These are phyloP conservation scores for Apiospora phragmitis DNA, from an alignment of 2,329 filamentous ascomycete species.

Conservation along the genomic window DNA sequence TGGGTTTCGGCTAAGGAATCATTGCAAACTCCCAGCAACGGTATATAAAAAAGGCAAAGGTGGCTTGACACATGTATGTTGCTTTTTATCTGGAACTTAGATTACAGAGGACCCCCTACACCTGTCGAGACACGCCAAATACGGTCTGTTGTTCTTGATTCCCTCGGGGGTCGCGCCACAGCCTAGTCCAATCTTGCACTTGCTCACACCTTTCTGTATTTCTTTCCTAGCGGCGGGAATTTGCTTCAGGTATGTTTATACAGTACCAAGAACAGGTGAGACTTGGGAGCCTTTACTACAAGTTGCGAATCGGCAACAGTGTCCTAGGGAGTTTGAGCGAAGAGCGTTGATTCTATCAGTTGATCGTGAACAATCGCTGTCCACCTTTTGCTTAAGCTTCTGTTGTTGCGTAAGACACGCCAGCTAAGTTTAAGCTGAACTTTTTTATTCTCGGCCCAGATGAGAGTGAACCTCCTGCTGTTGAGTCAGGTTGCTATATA, in stretches of 20 bases:
- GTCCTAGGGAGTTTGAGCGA: constrained; percentile 17
- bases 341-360: constrained; percentile 17
- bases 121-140: too few species aligned
- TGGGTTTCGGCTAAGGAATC: too few species aligned
- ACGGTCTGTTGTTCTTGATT: constrained; percentile 27
- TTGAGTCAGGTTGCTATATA: constrained; percentile 37
- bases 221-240: constrained; percentile 32
- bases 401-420: constrained; percentile 51
- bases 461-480: constrained; percentile 37
- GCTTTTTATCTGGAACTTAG: too few species aligned
- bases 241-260: constrained; percentile 30
- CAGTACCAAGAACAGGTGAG: constrained; percentile 24
- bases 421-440: constrained; percentile 49
- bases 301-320: constrained; percentile 12
- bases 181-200: constrained; percentile 23
- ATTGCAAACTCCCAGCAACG: too few species aligned
- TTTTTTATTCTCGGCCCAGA: constrained; percentile 44
- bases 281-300: constrained; percentile 21
- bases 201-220: constrained; percentile 26
- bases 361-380: constrained; percentile 11
- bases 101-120: too few species aligned
- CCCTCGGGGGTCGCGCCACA: constrained; percentile 23
- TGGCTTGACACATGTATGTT: too few species aligned
- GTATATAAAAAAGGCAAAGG: too few species aligned
- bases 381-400: not conserved